Evolutionary conservation across 192 early-diverging fungal genomes (phyloP).

Genomic region (Jimgerdemannia lactiflua): DNA sequence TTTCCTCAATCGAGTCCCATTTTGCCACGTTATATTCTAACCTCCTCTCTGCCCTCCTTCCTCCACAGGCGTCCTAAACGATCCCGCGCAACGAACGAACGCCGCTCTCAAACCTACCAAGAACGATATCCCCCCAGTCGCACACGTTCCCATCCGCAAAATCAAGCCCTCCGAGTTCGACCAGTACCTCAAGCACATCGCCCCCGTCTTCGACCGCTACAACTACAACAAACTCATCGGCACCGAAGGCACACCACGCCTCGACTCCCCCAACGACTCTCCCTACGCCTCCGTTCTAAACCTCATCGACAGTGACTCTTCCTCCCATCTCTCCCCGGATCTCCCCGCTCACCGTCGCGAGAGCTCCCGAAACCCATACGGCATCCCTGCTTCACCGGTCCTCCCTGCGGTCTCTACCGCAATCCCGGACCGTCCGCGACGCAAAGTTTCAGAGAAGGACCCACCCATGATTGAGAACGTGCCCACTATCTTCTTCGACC

Average conservation of each 20-base stretch:
- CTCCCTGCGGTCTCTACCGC: slow-evolving; percentile 31
- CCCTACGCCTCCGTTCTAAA: slow-evolving; percentile 46
- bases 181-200: slow-evolving; percentile 69
- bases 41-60: too few relatives aligned
- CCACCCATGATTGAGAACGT: slow-evolving; percentile 79
- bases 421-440: slow-evolving; percentile 19
- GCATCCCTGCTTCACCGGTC: slow-evolving; percentile 30
- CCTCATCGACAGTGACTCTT: slow-evolving; percentile 30
- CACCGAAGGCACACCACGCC: slow-evolving; percentile 34
- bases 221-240: slow-evolving; percentile 58
- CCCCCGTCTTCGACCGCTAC: slow-evolving; percentile 80
- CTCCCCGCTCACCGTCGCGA: slow-evolving; percentile 47
- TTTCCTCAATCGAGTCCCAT: neutral
- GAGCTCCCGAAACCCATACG: slow-evolving; percentile 49
- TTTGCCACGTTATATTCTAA: neutral
- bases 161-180: slow-evolving; percentile 83
- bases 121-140: slow-evolving; percentile 51
- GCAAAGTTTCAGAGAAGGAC: slow-evolving; percentile 38
- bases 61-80: slow-evolving; percentile 65
- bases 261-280: slow-evolving; percentile 25
- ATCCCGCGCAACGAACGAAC: slow-evolving; percentile 53
- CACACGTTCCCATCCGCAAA: slow-evolving; percentile 60
- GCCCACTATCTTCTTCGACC: slow-evolving; percentile 85
- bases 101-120: slow-evolving; percentile 46
- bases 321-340: slow-evolving; percentile 23